phyloP scores from a whole-genome alignment of 306 rosid genomes.

The Lotus japonicus region DNA sequence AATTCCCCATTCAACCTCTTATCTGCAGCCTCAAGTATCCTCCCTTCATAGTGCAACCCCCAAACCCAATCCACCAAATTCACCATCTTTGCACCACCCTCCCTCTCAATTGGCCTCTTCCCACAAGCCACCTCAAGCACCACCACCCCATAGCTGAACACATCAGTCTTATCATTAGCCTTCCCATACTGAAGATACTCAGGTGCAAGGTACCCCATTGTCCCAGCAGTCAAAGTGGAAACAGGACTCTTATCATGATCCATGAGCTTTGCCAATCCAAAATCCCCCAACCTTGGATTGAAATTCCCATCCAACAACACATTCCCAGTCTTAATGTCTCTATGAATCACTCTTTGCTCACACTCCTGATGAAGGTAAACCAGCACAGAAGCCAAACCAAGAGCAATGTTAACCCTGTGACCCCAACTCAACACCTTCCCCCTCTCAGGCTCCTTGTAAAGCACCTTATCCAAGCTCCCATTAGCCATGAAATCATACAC shows the following conservation, averaged over 20 bases:
- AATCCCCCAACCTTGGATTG: constrained; percentile 61
- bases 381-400: constrained; percentile 70
- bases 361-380: constrained; percentile 74
- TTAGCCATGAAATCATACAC: constrained; percentile 17
- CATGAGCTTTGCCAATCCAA: constrained; percentile 81
- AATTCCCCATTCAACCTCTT: constrained; percentile 19
- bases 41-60: constrained; percentile 28
- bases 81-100: constrained; percentile 12
- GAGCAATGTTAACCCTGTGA: constrained; percentile 49
- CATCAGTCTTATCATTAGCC: constrained; percentile 76
- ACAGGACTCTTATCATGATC: constrained; percentile 88
- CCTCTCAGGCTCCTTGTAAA: constrained; percentile 40
- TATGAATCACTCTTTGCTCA: constrained; percentile 70
- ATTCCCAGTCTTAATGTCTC: constrained; percentile 72
- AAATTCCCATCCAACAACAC: constrained; percentile 54
- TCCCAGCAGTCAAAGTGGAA: constrained; percentile 68
- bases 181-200: constrained; percentile 82
- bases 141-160: constrained; percentile 43
- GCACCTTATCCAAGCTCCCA: constrained; percentile 20
- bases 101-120: constrained; percentile 32
- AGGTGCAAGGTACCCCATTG: constrained; percentile 84
- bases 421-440: constrained; percentile 41
- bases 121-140: constrained; percentile 37
- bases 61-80: constrained; percentile 26
- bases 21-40: constrained; percentile 12